Base-by-base conservation (phyloP, 805 yeast species). In the Candida boidinii region DNA sequence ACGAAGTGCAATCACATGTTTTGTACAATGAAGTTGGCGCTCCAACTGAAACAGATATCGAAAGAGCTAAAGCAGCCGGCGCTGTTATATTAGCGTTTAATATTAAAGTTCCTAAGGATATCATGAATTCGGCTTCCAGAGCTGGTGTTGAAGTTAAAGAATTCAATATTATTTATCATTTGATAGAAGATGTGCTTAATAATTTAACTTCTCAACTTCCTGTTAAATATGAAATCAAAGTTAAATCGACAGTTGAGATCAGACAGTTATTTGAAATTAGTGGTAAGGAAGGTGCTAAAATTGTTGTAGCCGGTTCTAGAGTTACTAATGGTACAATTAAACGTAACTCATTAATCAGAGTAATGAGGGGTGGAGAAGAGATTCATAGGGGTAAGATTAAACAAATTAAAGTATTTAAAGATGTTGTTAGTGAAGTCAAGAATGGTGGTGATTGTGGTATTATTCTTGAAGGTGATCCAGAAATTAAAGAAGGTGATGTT, bases 391-490 rank as follows among this genome's bases (percentile, higher is more conserved):
- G 64, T 10, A 60, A 52, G 21, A 52, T 92, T 7, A 70, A 78
- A 3, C 76, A 90, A 6, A 66, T 92, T 54, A 87, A 84, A 57
- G 84, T 82, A 39, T 77, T 76, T 33, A 86, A 85, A 53, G 88
- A 84, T 28, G 94, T 84, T 43, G 82, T 79, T 4, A 43, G 59
- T 2, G 90, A 81, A 47, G 84, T 83, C 7, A 73, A 73, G 37
- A 88, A 84, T 57, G 96, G 95, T 19, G 70, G 71, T 19, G 98
- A 92, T 45, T 92, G 96, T 64, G 98, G 98, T 33, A 52, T 90
- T 17, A 62, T 85, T 0, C 76, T 92, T 42, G 69, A 76, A 43
- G 44, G 45, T 16, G 47, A 38, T 18, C 51, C 56, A 3, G 47
- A 46, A 4, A 19, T 53, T 3, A 17, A 38, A 9, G 76, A 64